These are phyloP conservation scores for Lipomyces yamanashiensis DNA, from an alignment of 805 yeast genomes.

Conservation along the genomic window DNA sequence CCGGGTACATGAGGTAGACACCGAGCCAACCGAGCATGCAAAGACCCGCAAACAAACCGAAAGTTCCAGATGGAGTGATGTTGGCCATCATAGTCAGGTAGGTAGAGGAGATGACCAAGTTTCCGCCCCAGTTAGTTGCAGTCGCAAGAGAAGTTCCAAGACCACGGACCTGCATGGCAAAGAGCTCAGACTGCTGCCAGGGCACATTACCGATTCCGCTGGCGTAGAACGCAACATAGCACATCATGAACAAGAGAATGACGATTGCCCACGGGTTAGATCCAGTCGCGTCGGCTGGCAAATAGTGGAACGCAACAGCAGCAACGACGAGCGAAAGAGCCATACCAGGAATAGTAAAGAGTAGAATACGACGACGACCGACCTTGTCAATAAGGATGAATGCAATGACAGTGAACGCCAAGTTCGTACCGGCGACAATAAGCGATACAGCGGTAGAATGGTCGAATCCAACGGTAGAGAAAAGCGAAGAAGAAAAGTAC, in stretches of 20 bases:
- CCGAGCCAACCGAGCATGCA: conserved; percentile 72
- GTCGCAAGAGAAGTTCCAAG: conserved; percentile 90
- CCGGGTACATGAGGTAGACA: conserved; percentile 87
- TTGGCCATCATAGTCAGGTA: conserved; percentile 92
- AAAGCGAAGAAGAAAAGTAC: conserved; percentile 93
- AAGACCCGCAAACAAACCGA: conserved; percentile 84
- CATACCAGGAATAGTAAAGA: conserved; percentile 87
- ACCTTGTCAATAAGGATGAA: conserved; percentile 83
- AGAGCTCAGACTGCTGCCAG: conserved; percentile 96
- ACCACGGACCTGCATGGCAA: conserved; percentile 92
- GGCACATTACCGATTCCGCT: conserved; percentile 97
- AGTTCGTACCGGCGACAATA: conserved; percentile 92
- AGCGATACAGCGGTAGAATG: conserved; percentile 94
- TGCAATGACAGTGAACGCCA: conserved; percentile 83
- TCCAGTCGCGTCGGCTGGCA: conserved; percentile 59
- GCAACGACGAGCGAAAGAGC: conserved; percentile 72
- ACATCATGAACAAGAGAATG: conserved; percentile 81
- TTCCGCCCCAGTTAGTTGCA: conserved; percentile 94
- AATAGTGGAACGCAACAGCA: conserved; percentile 89
- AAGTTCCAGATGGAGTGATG: conserved; percentile 94
- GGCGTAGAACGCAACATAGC: conserved; percentile 88
- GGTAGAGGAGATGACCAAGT: conserved; percentile 85
- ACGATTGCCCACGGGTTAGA: conserved; percentile 74
- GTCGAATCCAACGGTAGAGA: conserved; percentile 85
- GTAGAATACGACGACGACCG: conserved; percentile 83